A percentile compares a stretch with the other conserved stretches of the same genome.
Conservation (phyloP, 805 yeast genomes). For the Candida alai region DNA sequence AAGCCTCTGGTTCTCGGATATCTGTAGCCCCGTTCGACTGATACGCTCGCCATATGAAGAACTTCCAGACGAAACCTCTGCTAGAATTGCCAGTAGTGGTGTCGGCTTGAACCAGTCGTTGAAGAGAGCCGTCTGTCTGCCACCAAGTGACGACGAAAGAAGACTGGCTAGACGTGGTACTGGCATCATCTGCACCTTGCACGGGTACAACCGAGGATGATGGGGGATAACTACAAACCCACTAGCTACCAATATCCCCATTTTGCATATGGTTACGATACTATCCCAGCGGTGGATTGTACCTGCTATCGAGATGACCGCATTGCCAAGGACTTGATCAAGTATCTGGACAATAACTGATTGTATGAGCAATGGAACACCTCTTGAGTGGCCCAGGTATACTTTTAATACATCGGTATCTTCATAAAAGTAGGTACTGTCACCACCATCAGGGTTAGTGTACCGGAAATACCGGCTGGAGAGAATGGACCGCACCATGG, state of each 20-base stretch:
- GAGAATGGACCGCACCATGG: constrained; percentile 2
- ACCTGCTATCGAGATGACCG: neutral
- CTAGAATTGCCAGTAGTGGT: too few species aligned
- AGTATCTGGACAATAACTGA: neutral
- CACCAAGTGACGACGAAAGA: too few species aligned
- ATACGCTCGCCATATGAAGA: too few species aligned
- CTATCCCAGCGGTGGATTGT: neutral
- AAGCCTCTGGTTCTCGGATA: too few species aligned
- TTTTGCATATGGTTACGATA: neutral
- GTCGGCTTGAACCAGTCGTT: too few species aligned
- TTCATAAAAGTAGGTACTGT: constrained; percentile 12
- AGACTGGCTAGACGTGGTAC: too few species aligned
- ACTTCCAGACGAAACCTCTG: too few species aligned
- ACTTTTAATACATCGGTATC: constrained; percentile 20
- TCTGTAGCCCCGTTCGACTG: too few species aligned
- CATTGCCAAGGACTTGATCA: neutral
- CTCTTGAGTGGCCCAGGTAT: constrained; percentile 11
- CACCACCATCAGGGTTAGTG: neutral
- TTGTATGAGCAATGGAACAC: neutral
- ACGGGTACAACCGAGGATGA: too few species aligned
- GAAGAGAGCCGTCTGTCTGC: too few species aligned
- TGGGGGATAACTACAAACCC: too few species aligned
- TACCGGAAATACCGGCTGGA: neutral
- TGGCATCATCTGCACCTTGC: too few species aligned
- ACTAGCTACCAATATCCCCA: neutral